Conservation (phyloP, 2,329 filamentous ascomycete species). For the Ceratocystis cacaofunesta region DNA sequence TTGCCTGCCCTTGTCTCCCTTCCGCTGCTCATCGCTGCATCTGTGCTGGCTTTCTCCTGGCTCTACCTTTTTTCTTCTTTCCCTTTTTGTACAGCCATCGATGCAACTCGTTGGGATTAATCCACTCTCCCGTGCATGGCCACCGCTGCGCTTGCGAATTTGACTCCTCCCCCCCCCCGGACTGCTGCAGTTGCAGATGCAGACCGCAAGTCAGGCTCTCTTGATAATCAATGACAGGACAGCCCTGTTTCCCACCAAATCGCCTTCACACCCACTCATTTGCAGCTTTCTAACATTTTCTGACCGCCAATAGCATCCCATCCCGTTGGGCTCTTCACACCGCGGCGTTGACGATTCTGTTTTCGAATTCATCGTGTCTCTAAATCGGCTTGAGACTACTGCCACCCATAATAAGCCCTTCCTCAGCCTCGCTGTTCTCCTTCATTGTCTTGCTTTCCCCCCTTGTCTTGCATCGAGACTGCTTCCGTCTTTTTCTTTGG, state of each 20-base stretch:
- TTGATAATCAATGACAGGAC: too few relatives aligned
- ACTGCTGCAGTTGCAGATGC: too few relatives aligned
- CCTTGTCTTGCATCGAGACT: constrained; percentile 8
- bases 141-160: not conserved
- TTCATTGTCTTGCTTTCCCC: not conserved
- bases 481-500: not conserved
- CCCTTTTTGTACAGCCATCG: not conserved
- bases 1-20: not conserved
- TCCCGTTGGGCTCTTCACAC: not conserved
- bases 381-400: too few relatives aligned
- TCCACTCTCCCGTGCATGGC: not conserved
- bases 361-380: not conserved
- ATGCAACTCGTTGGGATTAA: not conserved
- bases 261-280: too few relatives aligned
- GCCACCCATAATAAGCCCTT: too few relatives aligned
- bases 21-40: not conserved
- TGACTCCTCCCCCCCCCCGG: too few relatives aligned
- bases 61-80: not conserved
- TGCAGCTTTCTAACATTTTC: not conserved
- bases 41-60: not conserved
- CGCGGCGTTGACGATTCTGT: not conserved
- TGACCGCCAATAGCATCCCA: not conserved
- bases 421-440: constrained; percentile 6
- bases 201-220: too few relatives aligned
- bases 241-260: too few relatives aligned